A percentile compares a stretch with the other conserved stretches of the same genome.
Evolutionary conservation across 345 rosid genomes (phyloP).

Genomic region (Dipteronia sinensis): DNA sequence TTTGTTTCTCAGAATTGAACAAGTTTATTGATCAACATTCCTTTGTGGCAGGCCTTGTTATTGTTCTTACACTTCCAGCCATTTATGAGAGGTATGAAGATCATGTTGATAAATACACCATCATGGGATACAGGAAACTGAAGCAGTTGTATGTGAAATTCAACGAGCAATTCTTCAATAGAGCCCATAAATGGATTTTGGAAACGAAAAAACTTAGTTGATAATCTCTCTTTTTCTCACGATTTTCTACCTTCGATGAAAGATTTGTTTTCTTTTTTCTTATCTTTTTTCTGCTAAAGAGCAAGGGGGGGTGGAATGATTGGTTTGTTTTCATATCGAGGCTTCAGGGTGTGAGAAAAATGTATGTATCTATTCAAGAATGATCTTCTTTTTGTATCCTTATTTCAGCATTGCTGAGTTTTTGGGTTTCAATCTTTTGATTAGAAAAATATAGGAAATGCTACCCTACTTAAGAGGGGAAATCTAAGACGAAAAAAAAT

Average conservation of each 20-base stretch:
- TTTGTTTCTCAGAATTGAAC: not conserved
- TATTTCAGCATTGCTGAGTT: conserved; percentile 4
- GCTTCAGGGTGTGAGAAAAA: conserved; percentile 15
- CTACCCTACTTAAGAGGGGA: not conserved
- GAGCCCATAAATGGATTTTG: conserved; percentile 48
- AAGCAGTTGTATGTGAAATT: conserved; percentile 49
- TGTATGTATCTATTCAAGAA: not conserved
- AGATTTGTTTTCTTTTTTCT: conserved; percentile 6
- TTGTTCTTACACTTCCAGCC: conserved; percentile 69
- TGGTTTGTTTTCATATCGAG: conserved; percentile 10
- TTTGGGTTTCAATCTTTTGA: conserved; percentile 7
- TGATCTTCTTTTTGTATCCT: conserved; percentile 7
- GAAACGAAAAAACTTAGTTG: conserved; percentile 63
- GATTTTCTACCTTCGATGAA: not conserved
- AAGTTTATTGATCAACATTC: not conserved
- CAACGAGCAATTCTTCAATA: conserved; percentile 37
- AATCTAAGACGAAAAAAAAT: not conserved
- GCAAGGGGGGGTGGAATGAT: conserved; percentile 4
- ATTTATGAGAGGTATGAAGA: conserved; percentile 71
- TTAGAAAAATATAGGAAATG: not conserved
- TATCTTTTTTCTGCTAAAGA: not conserved
- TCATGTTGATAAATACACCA: conserved; percentile 43
- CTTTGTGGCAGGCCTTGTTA: conserved; percentile 59
- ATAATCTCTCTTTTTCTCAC: conserved; percentile 8
- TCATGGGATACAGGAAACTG: conserved; percentile 35